phyloP scores from a whole-genome alignment of 2,329 filamentous ascomycete genomes.

The Aspergillus niger region DNA sequence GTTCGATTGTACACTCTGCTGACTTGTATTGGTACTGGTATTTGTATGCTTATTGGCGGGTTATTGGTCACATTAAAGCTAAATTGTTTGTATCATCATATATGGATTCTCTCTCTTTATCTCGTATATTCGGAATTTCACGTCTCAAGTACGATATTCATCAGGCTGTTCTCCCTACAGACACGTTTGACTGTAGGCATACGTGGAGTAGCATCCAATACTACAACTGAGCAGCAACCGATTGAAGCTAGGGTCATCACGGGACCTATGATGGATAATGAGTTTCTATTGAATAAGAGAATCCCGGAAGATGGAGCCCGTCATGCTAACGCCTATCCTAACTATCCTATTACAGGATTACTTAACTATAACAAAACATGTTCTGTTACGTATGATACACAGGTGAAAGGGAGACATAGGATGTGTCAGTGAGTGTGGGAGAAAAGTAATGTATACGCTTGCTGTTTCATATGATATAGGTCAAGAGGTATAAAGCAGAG shows the following conservation, averaged over 20 bases:
- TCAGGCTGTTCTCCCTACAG: too few relatives aligned
- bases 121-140: too few relatives aligned
- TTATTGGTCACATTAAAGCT: not conserved
- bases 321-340: not conserved
- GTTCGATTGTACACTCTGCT: too few relatives aligned
- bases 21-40: too few relatives aligned
- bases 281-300: too few relatives aligned
- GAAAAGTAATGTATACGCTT: constrained; percentile 1
- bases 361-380: not conserved
- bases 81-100: not conserved
- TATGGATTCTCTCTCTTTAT: too few relatives aligned
- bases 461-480: not conserved
- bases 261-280: rapidly evolving
- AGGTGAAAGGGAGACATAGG: not conserved
- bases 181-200: too few relatives aligned
- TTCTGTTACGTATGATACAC: constrained; percentile 5
- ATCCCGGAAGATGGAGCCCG: not conserved
- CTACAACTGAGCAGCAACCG: too few relatives aligned
- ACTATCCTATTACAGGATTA: not conserved
- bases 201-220: too few relatives aligned
- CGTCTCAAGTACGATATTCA: too few relatives aligned
- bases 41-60: not conserved
- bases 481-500: not conserved
- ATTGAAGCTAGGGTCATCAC: too few relatives aligned
- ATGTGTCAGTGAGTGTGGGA: not conserved